phyloP scores from a whole-genome alignment of 2,329 filamentous ascomycete species.

The Arthrobotrys iridis region DNA sequence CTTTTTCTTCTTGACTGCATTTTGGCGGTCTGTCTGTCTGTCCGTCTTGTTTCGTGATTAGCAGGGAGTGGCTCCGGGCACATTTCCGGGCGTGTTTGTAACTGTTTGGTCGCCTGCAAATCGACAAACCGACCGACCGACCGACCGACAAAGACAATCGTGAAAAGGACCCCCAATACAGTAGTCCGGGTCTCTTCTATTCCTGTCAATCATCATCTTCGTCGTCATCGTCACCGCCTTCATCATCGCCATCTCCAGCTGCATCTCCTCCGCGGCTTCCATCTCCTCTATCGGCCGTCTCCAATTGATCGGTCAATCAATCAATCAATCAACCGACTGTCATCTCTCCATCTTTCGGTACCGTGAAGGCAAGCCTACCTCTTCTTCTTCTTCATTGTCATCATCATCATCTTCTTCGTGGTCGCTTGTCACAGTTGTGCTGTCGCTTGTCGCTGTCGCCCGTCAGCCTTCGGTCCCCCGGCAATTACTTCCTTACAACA shows the following conservation, averaged over 20 bases:
- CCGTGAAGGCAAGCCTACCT: conserved; percentile 26
- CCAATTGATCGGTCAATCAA: conserved; percentile 13
- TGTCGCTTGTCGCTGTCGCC: conserved; percentile 2
- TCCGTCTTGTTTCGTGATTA: conserved; percentile 56
- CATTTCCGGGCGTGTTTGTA: too few relatives aligned
- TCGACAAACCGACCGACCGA: too few relatives aligned
- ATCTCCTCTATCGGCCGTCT: conserved; percentile 25
- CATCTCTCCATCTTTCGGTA: conserved; percentile 17
- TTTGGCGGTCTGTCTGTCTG: conserved; percentile 58
- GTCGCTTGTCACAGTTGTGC: too few relatives aligned
- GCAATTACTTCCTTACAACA: background rate
- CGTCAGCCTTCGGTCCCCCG: conserved; percentile 12
- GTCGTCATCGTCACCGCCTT: background rate
- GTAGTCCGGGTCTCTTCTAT: conserved; percentile 54
- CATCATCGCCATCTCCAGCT: conserved; percentile 22
- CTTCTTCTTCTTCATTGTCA: conserved; percentile 21
- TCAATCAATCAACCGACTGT: conserved; percentile 27
- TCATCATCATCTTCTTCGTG: conserved; percentile 37
- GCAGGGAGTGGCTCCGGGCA: conserved; percentile 56
- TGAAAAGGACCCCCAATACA: too few relatives aligned
- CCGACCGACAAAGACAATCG: conserved; percentile 59
- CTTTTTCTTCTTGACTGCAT: conserved; percentile 50
- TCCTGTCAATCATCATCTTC: conserved; percentile 4
- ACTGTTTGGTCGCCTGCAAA: too few relatives aligned
- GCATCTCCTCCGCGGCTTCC: background rate